These are phyloP conservation scores for Zygosaccharomyces kombuchaensis DNA, from an alignment of 805 yeast species.

Conservation along the genomic window DNA sequence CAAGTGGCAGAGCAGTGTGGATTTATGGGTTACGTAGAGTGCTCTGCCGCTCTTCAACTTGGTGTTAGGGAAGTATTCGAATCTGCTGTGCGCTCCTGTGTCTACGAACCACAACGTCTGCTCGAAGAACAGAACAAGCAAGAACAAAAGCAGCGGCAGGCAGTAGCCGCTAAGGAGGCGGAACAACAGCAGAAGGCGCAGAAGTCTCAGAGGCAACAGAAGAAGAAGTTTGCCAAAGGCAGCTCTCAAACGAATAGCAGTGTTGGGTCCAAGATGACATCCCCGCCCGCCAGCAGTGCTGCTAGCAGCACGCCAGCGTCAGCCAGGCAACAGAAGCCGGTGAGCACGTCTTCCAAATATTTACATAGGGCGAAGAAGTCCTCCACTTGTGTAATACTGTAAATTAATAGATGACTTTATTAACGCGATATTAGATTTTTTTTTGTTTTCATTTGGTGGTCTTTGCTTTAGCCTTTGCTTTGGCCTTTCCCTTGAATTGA, in stretches of 20 bases:
- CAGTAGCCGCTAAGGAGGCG: background rate
- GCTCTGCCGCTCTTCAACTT: slow-evolving; percentile 84
- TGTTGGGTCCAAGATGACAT: background rate
- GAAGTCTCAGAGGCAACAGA: slow-evolving; percentile 4
- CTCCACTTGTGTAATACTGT: slow-evolving; percentile 25
- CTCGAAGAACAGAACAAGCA: slow-evolving; percentile 22
- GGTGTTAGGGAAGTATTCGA: slow-evolving; percentile 86
- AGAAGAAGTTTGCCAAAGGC: background rate
- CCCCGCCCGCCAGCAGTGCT: slow-evolving; percentile 2
- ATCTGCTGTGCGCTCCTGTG: slow-evolving; percentile 68
- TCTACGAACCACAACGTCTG: slow-evolving; percentile 42
- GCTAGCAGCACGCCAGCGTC: slow-evolving; percentile 5
- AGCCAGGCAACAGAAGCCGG: slow-evolving; percentile 2
- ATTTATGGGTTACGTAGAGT: slow-evolving; percentile 73
- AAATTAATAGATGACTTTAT: slow-evolving; percentile 4
- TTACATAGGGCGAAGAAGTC: slow-evolving; percentile 20
- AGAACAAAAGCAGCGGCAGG: slow-evolving; percentile 4
- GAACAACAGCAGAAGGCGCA: slow-evolving; percentile 3
- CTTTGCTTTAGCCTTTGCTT: background rate
- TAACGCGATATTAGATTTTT: slow-evolving; percentile 1
- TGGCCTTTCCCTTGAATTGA: slow-evolving; percentile 4
- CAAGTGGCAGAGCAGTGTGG: slow-evolving; percentile 66
- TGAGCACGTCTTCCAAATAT: slow-evolving; percentile 7
- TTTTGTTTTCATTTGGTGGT: slow-evolving; percentile 3
- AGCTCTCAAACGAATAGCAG: background rate